Percentiles rank a stretch among this genome's conserved stretches.
These are phyloP conservation scores for Picochlorum sp. DNA, from an alignment of 139 green algal species.

Conservation along the genomic window DNA sequence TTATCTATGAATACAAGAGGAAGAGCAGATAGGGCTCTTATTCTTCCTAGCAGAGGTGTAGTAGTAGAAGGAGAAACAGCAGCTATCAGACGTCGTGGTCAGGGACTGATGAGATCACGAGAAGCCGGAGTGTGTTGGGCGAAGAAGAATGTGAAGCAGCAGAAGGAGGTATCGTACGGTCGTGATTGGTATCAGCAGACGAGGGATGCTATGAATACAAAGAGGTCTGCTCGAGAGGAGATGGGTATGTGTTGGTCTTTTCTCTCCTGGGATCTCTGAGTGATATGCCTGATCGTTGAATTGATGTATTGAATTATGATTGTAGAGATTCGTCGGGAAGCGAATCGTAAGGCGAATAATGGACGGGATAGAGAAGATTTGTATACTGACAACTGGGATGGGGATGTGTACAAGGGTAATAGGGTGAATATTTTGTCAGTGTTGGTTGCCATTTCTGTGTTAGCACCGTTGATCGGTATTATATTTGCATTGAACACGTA, in stretches of 20 bases:
- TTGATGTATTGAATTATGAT: background rate
- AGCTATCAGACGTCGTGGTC: too few species aligned
- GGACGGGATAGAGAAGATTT: constrained; percentile 40
- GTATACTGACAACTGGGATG: constrained; percentile 63
- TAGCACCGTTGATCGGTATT: constrained; percentile 43
- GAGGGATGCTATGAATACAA: background rate
- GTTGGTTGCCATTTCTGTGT: constrained; percentile 32
- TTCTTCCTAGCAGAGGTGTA: too few species aligned
- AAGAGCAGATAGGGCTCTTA: too few species aligned
- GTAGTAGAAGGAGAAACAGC: too few species aligned
- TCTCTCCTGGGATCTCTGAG: too few species aligned
- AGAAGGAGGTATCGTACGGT: background rate
- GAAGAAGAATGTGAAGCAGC: background rate
- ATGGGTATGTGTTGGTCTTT: background rate
- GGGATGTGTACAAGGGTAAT: constrained; percentile 47
- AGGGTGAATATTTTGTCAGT: constrained; percentile 40
- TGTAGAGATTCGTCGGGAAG: constrained; percentile 1
- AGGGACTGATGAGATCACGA: too few species aligned
- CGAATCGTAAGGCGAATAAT: background rate
- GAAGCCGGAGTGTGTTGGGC: background rate
- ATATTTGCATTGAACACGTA: constrained; percentile 54
- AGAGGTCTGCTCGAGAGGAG: background rate
- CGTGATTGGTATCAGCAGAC: constrained; percentile 9
- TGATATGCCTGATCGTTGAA: too few species aligned
- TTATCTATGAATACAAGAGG: too few species aligned